Evolutionary conservation across 768 basidiomycete genomes (phyloP).

Genomic region (Grammothele lineata): DNA sequence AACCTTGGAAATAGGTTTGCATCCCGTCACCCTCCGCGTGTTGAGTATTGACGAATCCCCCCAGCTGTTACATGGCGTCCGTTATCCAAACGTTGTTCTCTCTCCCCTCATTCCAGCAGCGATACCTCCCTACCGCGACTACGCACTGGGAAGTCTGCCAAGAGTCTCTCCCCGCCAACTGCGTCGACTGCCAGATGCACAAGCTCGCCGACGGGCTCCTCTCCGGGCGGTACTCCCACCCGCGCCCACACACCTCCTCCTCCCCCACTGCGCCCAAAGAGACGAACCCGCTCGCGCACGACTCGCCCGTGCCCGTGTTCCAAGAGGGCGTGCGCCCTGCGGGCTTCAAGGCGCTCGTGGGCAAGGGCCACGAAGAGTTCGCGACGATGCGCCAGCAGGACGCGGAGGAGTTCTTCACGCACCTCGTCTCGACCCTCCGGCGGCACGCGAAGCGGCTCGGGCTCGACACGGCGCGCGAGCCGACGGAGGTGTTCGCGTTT

Average conservation of each 20-base stretch:
- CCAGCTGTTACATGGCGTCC: constrained; percentile 96
- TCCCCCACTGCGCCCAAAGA: constrained; percentile 17
- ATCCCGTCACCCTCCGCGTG: neutral
- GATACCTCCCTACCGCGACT: constrained; percentile 52
- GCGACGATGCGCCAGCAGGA: constrained; percentile 97
- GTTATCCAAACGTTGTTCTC: constrained; percentile 85
- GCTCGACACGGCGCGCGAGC: constrained; percentile 45
- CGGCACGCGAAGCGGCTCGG: constrained; percentile 52
- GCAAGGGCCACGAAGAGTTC: constrained; percentile 91
- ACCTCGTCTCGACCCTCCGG: constrained; percentile 71
- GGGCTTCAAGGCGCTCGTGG: constrained; percentile 85
- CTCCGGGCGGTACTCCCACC: constrained; percentile 84
- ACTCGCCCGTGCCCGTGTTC: constrained; percentile 49
- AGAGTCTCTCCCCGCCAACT: constrained; percentile 69
- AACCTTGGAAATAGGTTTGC: constrained; percentile 88
- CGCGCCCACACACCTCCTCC: constrained; percentile 35
- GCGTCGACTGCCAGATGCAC: constrained; percentile 92
- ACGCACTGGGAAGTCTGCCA: constrained; percentile 61
- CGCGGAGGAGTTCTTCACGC: constrained; percentile 88
- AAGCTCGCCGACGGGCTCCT: constrained; percentile 92
- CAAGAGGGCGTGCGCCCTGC: constrained; percentile 82
- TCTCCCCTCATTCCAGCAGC: constrained; percentile 67
- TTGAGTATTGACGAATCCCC: no score
- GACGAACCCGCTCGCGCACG: constrained; percentile 33
- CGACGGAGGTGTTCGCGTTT: constrained; percentile 76